phyloP scores from a whole-genome alignment of 139 green algal genomes.

The Picochlorum sp. region DNA sequence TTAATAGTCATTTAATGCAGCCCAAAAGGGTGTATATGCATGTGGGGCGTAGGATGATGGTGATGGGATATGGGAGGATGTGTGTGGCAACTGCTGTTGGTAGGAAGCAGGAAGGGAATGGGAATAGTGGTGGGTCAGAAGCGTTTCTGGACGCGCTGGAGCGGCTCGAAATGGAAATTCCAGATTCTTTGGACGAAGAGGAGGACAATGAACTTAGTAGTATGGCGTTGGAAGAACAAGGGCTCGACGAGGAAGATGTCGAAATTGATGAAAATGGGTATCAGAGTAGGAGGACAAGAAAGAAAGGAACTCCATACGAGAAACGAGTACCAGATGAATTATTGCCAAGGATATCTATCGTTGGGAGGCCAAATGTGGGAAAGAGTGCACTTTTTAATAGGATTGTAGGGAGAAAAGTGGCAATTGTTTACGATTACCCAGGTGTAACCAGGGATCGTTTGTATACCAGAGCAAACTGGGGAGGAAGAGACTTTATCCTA shows the following conservation, averaged over 20 bases:
- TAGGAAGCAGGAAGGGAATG: background rate
- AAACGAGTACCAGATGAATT: background rate
- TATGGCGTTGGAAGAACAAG: background rate
- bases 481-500: constrained; percentile 80
- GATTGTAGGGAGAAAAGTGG: constrained; percentile 57
- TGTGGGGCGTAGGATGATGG: background rate
- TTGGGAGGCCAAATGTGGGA: constrained; percentile 92
- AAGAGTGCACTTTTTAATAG: constrained; percentile 97
- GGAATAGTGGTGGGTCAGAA: background rate
- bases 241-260: background rate
- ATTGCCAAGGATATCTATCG: constrained; percentile 56
- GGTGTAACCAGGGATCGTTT: constrained; percentile 78
- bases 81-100: background rate
- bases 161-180: no score
- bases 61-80: background rate
- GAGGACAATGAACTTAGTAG: background rate
- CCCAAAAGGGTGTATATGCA: background rate
- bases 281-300: background rate
- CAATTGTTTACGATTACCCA: constrained; percentile 93
- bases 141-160: background rate
- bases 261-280: background rate
- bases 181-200: no score
- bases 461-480: constrained; percentile 84
- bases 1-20: background rate
- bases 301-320: background rate